Base-by-base conservation (phyloP, 371 early-diverging fungal genomes). In the Syncephalastrum racemosum region DNA sequence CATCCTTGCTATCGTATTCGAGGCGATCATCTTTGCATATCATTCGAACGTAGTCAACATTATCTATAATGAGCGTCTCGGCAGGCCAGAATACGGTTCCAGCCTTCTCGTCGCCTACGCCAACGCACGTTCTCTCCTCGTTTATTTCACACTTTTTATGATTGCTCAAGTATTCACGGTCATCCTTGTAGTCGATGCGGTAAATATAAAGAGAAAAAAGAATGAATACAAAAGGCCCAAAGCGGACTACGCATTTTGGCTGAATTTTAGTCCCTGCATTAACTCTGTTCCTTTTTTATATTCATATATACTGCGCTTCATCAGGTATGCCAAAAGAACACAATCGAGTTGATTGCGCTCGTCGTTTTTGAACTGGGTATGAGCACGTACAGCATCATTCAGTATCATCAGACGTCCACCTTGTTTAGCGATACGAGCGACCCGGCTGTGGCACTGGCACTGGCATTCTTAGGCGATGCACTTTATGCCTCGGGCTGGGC, bases 281-380 rank as follows among this genome's bases (percentile, higher is more conserved):
- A 27, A 27, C 7, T 27, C 27, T 27, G 14, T 24, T 20, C n/a
- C 6, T 27, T 27, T 27, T 27, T 27, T 27, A n/a, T n/a, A n/a
- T n/a, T n/a, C 41, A 8, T 12, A 12, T 41, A 15, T 8, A 15
- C 12, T 41, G 41, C 15, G 12, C 41, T 41, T 46, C n/a, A 40
- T 18, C 56, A 78, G 78, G 68, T 75, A 23, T 70, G 63, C 53
- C 79, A 78, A 66, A 72, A 71, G 46, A 79, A 79, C 56, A 79
- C 79, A 10, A 79, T 79, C 53, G 69, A 79, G 55, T 41, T 79
- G n/a, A 75, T 75, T 64, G 75, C 75, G 49, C 68, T 79, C 46
- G 73, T 67, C 54, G 68, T 54, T 22, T 79, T 79, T 53, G 79
- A 79, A 59, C 57, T 79, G 15, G 79, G 79, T 39, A 68, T 75